phyloP scores from a whole-genome alignment of 2,329 filamentous ascomycete species.

The Anthostomella pinea region DNA sequence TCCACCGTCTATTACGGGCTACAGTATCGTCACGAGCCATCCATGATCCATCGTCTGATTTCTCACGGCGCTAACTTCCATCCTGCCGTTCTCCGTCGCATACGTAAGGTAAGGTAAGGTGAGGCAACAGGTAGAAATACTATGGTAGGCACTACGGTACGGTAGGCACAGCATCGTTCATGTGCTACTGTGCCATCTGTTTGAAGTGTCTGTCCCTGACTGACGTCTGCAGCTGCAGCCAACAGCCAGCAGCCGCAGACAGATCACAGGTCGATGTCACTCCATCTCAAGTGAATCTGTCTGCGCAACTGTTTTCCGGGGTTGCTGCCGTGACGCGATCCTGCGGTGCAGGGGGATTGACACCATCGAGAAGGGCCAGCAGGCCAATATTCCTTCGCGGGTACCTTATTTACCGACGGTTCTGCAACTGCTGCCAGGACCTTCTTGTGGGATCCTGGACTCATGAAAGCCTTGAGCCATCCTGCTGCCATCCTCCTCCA shows the following conservation, averaged over 20 bases:
- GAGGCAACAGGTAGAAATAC: conserved; percentile 13
- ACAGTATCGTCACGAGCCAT: conserved; percentile 2
- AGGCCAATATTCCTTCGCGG: conserved; percentile 14
- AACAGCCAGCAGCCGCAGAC: too few relatives aligned
- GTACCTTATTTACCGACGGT: conserved; percentile 22
- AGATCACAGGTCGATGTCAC: conserved; percentile 12
- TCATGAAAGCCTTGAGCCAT: too few relatives aligned
- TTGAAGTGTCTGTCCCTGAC: conserved; percentile 17
- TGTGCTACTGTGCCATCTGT: conserved; percentile 13
- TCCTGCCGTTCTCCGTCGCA: too few relatives aligned
- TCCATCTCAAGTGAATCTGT: conserved; percentile 10
- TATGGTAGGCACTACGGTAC: conserved; percentile 12
- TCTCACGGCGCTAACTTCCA: conserved; percentile 13
- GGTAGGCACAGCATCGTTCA: conserved; percentile 10
- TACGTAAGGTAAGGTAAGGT: too few relatives aligned
- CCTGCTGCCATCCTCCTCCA: conserved; percentile 13
- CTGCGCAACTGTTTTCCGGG: conserved; percentile 12
- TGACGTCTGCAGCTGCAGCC: conserved; percentile 21
- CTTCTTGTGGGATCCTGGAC: too few relatives aligned
- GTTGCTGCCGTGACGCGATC: conserved; percentile 17
- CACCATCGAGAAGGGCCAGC: not conserved
- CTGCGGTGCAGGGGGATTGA: conserved; percentile 9
- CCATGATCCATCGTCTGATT: conserved; percentile 19
- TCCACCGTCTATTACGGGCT: too few relatives aligned
- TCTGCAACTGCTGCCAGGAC: conserved; percentile 13